Base-by-base conservation (phyloP, 2,329 filamentous ascomycete species). In the Pseudogymnoascus sp. region DNA sequence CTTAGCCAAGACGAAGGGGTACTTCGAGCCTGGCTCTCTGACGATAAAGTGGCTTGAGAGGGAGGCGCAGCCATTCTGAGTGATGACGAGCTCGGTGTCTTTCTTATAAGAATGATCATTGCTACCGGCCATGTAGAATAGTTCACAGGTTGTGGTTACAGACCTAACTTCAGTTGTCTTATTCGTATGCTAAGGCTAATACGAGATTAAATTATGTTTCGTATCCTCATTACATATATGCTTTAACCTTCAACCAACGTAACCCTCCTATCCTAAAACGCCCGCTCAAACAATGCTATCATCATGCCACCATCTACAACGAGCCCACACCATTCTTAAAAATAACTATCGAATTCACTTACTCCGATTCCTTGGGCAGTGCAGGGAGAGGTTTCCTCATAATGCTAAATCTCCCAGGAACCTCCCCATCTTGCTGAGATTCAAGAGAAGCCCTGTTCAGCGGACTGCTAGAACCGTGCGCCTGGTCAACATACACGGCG, bases 31-130 rank as follows among this genome's bases (percentile, higher is more conserved):
- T 2, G 91, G 96, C 72, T 78, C 85, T 59, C 73, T 89, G 69
- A 90, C 91, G 1, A 78, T 84, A 75, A 84, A 83, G 63, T 99
- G 93, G 93, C 79, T 99, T 70, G 84, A 90, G 78, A 85, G 90
- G 71, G 95, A 99, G 79, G 96, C 90, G n/a, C 81, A 83, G 70
- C 84, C 86, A 60, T 5, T 82, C n/a, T 56, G 50, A 56, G 50
- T 10, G 7, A 36, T 21, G n/a, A 21, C 3, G 28, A 56, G 28
- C 28, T 21, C 28, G 7, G 28, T 34, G n/a, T 34, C n/a, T 36
- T 56, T 34, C 25, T 56, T 56, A 38, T 56, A 28, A 1, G 28
- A 34, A 56, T 34, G n/a, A 18, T 34, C 31, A 25, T 53, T 56
- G 34, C 12, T 56, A 12, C 46, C 50, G 18, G 11, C 28, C n/a